Conservation (phyloP, 176 grass and related monocot species). For the barley (Hordeum vulgare) region DNA sequence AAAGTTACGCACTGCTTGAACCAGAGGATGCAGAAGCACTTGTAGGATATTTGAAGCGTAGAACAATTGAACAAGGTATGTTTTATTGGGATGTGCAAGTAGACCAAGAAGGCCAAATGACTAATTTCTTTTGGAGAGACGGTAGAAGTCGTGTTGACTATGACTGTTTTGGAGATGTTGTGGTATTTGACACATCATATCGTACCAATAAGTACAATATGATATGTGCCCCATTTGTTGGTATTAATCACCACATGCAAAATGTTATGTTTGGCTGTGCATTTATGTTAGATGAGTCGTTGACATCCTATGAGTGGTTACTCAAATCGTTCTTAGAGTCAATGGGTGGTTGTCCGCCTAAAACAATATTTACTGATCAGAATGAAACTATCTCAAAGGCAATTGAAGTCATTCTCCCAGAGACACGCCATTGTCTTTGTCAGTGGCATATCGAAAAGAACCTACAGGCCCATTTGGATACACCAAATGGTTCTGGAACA, state of each 20-base stretch:
- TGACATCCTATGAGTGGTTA: slow-evolving; percentile 61
- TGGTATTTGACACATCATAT: slow-evolving; percentile 66
- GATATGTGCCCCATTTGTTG: slow-evolving; percentile 66
- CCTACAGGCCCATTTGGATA: slow-evolving; percentile 45
- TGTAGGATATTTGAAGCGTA: slow-evolving; percentile 58
- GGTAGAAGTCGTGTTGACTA: slow-evolving; percentile 57
- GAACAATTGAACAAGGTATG: slow-evolving; percentile 50
- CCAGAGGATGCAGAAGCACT: slow-evolving; percentile 45
- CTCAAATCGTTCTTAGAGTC: slow-evolving; percentile 72
- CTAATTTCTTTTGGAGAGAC: slow-evolving; percentile 72
- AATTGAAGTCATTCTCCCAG: slow-evolving; percentile 51
- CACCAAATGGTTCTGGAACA: slow-evolving; percentile 43
- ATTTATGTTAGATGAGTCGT: slow-evolving; percentile 59
- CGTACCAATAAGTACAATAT: slow-evolving; percentile 65
- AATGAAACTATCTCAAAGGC: slow-evolving; percentile 52
- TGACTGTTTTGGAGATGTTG: slow-evolving; percentile 66
- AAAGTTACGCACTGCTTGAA: slow-evolving; percentile 55
- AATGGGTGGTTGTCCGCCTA: slow-evolving; percentile 57
- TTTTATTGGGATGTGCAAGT: slow-evolving; percentile 78
- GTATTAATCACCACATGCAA: slow-evolving; percentile 68
- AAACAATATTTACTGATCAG: slow-evolving; percentile 75
- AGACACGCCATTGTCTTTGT: slow-evolving; percentile 49
- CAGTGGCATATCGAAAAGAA: slow-evolving; percentile 62
- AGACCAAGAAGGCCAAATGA: slow-evolving; percentile 53
- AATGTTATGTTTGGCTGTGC: slow-evolving; percentile 73